Percentiles rank a stretch among this genome's conserved stretches.
Conservation (phyloP, 108 stramenopile genomes). For the Cyclotella sp. region DNA sequence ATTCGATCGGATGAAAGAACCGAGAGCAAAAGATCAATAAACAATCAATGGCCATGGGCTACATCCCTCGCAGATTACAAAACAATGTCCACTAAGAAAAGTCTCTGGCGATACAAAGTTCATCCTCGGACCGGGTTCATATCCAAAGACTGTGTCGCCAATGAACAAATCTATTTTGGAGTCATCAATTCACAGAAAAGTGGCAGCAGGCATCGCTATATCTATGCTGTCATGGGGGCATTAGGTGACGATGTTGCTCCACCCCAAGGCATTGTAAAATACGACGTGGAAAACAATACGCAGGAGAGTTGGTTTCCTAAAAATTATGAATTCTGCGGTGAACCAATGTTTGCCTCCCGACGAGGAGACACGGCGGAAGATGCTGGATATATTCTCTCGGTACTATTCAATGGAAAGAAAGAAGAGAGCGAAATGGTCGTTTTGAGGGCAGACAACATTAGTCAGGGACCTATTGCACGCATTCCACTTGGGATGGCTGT, state of each 20-base stretch:
- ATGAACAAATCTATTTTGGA: slow-evolving; percentile 81
- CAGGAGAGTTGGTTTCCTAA: slow-evolving; percentile 78
- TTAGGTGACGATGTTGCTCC: slow-evolving; percentile 65
- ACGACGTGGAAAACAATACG: slow-evolving; percentile 56
- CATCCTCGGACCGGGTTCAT: slow-evolving; percentile 55
- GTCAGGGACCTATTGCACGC: slow-evolving; percentile 67
- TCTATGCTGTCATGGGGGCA: slow-evolving; percentile 77
- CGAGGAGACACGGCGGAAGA: slow-evolving; percentile 54
- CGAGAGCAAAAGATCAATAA: slow-evolving; percentile 7
- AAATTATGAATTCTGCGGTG: slow-evolving; percentile 81
- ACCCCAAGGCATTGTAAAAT: slow-evolving; percentile 82
- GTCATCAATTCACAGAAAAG: slow-evolving; percentile 66
- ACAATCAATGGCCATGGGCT: slow-evolving; percentile 74
- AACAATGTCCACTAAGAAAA: slow-evolving; percentile 56
- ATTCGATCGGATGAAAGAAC: slow-evolving; percentile 66
- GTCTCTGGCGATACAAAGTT: slow-evolving; percentile 76
- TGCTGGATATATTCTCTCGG: slow-evolving; percentile 76
- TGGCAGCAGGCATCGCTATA: slow-evolving; percentile 62
- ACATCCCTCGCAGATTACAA: slow-evolving; percentile 61
- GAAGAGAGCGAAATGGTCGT: slow-evolving; percentile 72
- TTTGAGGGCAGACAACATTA: slow-evolving; percentile 62
- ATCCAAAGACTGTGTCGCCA: slow-evolving; percentile 59
- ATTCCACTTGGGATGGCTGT: slow-evolving; percentile 77
- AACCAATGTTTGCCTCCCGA: slow-evolving; percentile 82
- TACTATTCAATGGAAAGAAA: slow-evolving; percentile 66